Base-by-base conservation (phyloP, 2,329 filamentous ascomycete genomes). In the Alternaria burnsii region DNA sequence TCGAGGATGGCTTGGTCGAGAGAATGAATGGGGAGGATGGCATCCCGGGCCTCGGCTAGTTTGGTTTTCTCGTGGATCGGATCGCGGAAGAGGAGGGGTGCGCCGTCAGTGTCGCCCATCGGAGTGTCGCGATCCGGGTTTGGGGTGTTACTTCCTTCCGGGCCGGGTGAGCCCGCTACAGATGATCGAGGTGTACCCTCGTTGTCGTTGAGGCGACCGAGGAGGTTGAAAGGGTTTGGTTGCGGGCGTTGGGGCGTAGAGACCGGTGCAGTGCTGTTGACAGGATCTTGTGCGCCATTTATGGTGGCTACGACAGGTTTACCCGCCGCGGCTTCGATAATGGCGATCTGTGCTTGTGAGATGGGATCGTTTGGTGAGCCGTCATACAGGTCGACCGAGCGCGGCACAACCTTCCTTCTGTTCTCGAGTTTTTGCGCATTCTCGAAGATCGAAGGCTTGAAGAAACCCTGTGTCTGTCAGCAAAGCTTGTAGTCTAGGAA, bases 351-450 rank as follows among this genome's bases (percentile, higher is more conserved):
- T 5, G 95, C 94, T 9, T 89, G 85, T 0, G 95, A 97, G 1
- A 89, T 82, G 1, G 95, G 95, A 74, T 99, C 95, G 76, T 98
- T 97, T 0, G 94, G 92, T 12, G 94, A 91, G 28, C 91, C 89
- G 63, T 98, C 95, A 78, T 99, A 99, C 12, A 96, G 88, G 75
- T 99, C 97, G 71, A 94, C 93, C 0, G 94, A 97, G 38, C 92
- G 90, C 56, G 92, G 89, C 32, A 98, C 88, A 22, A 98, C 83
- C 72, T 90, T 93, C 66, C 93, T 88, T 51, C 94, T 88, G 42
- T 92, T 90, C 20, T 85, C 82, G 11, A 98, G 86, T 82, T 99
- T 99, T 36, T 86, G 81, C 28, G 86, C 88, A 70, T 93, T 90
- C 75, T 97, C 92, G 69, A 98, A 97, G 55, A 97, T 90, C 3